Base-by-base conservation (phyloP, 129 eudicot genomes). In the Saussurea involucrata region DNA sequence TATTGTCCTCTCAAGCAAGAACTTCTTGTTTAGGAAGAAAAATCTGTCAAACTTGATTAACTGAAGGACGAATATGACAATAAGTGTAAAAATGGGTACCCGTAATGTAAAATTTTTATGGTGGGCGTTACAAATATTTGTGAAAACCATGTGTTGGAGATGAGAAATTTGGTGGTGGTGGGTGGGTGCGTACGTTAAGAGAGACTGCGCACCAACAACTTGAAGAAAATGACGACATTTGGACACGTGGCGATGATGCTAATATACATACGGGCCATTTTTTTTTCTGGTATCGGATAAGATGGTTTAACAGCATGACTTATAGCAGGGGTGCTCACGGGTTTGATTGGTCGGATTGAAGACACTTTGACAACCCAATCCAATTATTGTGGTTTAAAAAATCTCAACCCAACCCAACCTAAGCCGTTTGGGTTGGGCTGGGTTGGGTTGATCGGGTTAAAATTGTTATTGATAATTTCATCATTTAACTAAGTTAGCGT, bases 171-270 rank as follows among this genome's bases (percentile, higher is more conserved):
- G 76, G 69, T 68, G 75, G 79, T 28, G 34, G 73, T 66, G 24
- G 66, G 69, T 40, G 74, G 33, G 78, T 57, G 84, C 81, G 24
- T 33, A 72, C 83, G 71, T 36, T 75, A 66, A 66, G 61, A 70
- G 74, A 44, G 81, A 83, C 85, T 28, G 74, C 31, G 72, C 80
- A 78, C 78, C 86, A 53, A 63, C 68, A 76, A 76, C 60, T 24
- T 76, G 46, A 63, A 29, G 82, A 76, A 84, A 73, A 77, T 10
- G 85, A 83, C 78, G 18, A 33, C 42, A 22, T 27, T 57, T 37
- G 61, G 71, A 69, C 72, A 76, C 81, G 86, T 88, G 83, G 46
- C 40, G 25, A 74, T 74, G 25, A 63, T 6, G 40, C 27, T 25
- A 36, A 44, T 5, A 37, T 21, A 36, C 42, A 36, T 37, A 37